Base-by-base conservation (phyloP, 2,329 filamentous ascomycete genomes). In the Metarhizium album region DNA sequence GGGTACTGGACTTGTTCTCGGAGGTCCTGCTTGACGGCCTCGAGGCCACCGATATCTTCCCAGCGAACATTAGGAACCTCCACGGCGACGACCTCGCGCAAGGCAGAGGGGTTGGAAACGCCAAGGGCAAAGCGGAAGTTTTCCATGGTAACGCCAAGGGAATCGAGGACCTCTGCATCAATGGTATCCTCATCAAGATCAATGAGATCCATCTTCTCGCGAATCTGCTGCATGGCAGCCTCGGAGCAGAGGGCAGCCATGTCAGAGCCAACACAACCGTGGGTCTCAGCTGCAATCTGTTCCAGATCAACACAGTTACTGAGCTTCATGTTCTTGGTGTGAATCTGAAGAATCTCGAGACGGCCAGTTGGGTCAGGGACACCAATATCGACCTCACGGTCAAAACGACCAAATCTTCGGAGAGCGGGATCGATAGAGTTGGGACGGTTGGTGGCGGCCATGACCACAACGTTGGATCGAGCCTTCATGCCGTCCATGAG, bases 251-350 rank as follows among this genome's bases (percentile, higher is more conserved):
- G 88, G 29, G 93, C 95, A 53, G 93, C 93, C 69, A 98, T 78
- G 84, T 98, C 93, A 31, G 93, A 97, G 76, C 93, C 93, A 59
- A 98, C 93, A 63, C 97, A 98, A 74, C 93, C 93, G 76, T 98
- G 93, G 45, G 93, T 98, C 77, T 98, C 93, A 29, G 93, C 83
- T 50, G 93, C 93, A 64, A 98, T 96, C 64, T 90, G 85, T 76
- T 96, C 91, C 43, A 98, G 82, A 64, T 98, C 93, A 55, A 98
- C 93, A 62, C 97, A 93, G 52, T 97, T 93, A 53, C 74, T 90
- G 55, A 98, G 82, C 79, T 98, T 98, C 93, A 98, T 98, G 82
- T 98, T 98, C 86, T 98, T 98, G 71, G 93, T 98, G 80, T 98
- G 93, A 60, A 98, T 98, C 72, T 95, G 89, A 54, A 98, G 84